phyloP scores from a whole-genome alignment of 345 rosid species.

The Eucalyptus guilfoylei region DNA sequence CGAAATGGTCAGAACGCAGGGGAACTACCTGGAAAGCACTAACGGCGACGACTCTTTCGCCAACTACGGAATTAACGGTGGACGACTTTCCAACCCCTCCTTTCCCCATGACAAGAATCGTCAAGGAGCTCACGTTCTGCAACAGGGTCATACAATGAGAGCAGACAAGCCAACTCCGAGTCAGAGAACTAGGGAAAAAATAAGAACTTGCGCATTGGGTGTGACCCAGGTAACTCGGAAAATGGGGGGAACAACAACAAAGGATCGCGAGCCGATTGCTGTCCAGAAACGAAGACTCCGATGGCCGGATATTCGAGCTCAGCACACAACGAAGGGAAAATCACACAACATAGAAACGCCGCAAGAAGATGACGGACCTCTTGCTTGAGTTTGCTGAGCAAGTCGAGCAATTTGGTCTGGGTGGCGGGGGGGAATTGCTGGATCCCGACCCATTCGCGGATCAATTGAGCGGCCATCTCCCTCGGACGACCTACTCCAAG shows the following conservation, averaged over 20 bases:
- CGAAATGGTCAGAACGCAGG: not conserved
- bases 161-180: not conserved
- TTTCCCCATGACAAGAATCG: conserved; percentile 84
- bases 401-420: conserved; percentile 53
- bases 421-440: conserved; percentile 82
- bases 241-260: not conserved
- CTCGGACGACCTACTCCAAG: not conserved
- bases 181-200: not conserved
- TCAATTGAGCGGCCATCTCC: conserved; percentile 24
- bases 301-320: not conserved
- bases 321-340: not conserved
- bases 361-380: conserved; percentile 25
- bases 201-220: not conserved
- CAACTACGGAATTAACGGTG: conserved; percentile 70
- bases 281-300: not conserved
- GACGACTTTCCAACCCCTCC: conserved; percentile 91
- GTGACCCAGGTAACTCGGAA: not conserved
- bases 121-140: conserved; percentile 56
- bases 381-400: conserved; percentile 61
- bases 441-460: conserved; percentile 75
- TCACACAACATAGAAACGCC: too few relatives aligned
- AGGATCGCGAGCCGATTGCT: not conserved
- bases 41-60: conserved; percentile 64
- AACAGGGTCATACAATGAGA: not conserved
- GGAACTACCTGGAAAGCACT: conserved; percentile 63